phyloP scores from a whole-genome alignment of 768 basidiomycete species.

The Termitomyces sp. region DNA sequence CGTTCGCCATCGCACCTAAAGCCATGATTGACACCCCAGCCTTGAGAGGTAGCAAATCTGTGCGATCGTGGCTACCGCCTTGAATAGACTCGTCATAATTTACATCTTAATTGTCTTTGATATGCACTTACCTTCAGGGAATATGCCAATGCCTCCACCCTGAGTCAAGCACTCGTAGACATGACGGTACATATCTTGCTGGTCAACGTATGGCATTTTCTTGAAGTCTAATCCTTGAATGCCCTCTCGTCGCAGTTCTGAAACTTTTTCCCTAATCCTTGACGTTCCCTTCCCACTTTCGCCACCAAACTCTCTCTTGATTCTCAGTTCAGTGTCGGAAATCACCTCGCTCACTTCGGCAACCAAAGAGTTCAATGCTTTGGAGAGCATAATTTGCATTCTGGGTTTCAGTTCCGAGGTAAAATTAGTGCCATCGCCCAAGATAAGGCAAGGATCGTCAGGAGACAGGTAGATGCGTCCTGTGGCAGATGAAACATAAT shows the following conservation, averaged over 20 bases:
- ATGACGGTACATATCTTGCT: slow-evolving; percentile 89
- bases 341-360: slow-evolving; percentile 87
- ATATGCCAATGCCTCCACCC: slow-evolving; percentile 92
- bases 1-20: slow-evolving; percentile 92
- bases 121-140: slow-evolving; percentile 78
- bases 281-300: slow-evolving; percentile 71
- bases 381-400: slow-evolving; percentile 86
- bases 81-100: slow-evolving; percentile 5
- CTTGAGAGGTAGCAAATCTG: slow-evolving; percentile 92
- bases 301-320: slow-evolving; percentile 85
- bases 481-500: slow-evolving; percentile 69
- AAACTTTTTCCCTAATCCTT: slow-evolving; percentile 60
- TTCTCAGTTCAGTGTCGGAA: slow-evolving; percentile 77
- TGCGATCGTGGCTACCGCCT: slow-evolving; percentile 98
- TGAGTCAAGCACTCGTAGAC: slow-evolving; percentile 85
- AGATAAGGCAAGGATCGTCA: slow-evolving; percentile 74
- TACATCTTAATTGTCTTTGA: not conserved
- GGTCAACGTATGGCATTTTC: slow-evolving; percentile 83
- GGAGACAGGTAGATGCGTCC: slow-evolving; percentile 69
- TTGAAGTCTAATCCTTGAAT: slow-evolving; percentile 72
- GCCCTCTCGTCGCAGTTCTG: slow-evolving; percentile 53
- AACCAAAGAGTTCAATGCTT: slow-evolving; percentile 65
- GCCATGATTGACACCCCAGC: slow-evolving; percentile 99
- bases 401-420: slow-evolving; percentile 62
- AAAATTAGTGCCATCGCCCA: slow-evolving; percentile 82